Base-by-base conservation (phyloP, 805 yeast species). In the Candida coquimbonensis region DNA sequence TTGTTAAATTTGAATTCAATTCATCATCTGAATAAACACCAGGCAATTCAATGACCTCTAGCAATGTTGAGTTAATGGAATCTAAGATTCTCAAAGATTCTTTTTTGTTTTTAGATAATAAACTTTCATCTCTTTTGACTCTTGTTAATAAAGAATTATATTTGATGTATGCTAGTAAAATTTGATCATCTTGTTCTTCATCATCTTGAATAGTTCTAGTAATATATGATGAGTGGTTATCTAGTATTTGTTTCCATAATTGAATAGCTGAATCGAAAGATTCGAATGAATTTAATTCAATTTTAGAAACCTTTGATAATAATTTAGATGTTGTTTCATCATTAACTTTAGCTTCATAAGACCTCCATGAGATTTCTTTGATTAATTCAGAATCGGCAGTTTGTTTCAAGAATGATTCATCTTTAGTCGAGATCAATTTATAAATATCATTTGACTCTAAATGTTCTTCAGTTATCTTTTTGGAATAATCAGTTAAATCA, bases 1-100 rank as follows among this genome's bases (percentile, higher is more conserved):
- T 53, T 12, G 69, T 72, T 38, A 93, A 68, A 9, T 83, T 76
- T 7, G 66, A 65, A 50, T 68, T 61, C 45, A 91, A 70, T 21
- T 74, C 81, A 44, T 85, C 93, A 60, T 88, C 96, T 44, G 87
- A 86, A 58, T 84, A 80, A 17, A 91, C 96, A 71, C 98, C 98
- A 0, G 97, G 96, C 43, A 93, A 72, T 49, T 88, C 96, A 57
- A 75, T 70, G 39, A 88, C 65, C 52, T 82, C 83, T 4, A 64
- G 65, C 33, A 83, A 60, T 16, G 84, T 79, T 40, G 71, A 66
- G 12, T 73, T 61, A 35, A 87, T 71, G 31, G 65, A 61, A 16
- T 62, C 67, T 17, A 65, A 54, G 43, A 68, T 62, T 50, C 69
- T 65, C 29, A 67, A 60, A 7, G 66, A 52, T 48, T 66, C 70